phyloP scores from a whole-genome alignment of 768 basidiomycete genomes.

The Harrya chromipes region DNA sequence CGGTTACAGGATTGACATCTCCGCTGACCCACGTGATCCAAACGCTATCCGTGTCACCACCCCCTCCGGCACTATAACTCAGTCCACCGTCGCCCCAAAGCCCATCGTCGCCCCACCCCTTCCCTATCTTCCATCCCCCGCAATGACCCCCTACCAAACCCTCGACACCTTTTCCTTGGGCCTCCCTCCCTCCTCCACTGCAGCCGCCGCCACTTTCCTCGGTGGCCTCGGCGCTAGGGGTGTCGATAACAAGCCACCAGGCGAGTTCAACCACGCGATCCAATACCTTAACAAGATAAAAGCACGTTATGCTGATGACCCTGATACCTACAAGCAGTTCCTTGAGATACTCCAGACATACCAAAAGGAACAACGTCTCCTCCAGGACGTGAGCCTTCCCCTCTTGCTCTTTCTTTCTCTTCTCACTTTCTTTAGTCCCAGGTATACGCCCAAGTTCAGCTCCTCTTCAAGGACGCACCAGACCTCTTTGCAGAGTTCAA shows the following conservation, averaged over 20 bases:
- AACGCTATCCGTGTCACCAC: slow-evolving; percentile 81
- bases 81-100: slow-evolving; percentile 49
- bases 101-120: slow-evolving; percentile 19
- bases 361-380: slow-evolving; percentile 76
- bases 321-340: slow-evolving; percentile 91
- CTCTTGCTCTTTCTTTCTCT: background rate
- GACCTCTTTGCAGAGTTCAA: slow-evolving; percentile 81
- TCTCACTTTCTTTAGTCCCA: slow-evolving; percentile 46
- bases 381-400: slow-evolving; percentile 59
- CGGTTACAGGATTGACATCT: slow-evolving; percentile 91
- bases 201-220: slow-evolving; percentile 64
- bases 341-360: slow-evolving; percentile 85
- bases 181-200: slow-evolving; percentile 44
- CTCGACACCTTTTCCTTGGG: slow-evolving; percentile 47
- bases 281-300: slow-evolving; percentile 99
- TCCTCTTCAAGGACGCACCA: slow-evolving; percentile 76
- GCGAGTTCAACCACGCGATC: slow-evolving; percentile 92
- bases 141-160: slow-evolving; percentile 51
- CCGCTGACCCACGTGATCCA: slow-evolving; percentile 64
- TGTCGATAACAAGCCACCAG: slow-evolving; percentile 50
- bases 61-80: slow-evolving; percentile 67
- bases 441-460: slow-evolving; percentile 77
- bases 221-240: slow-evolving; percentile 54
- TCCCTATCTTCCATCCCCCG: slow-evolving; percentile 39
- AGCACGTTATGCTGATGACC: slow-evolving; percentile 80